Conservation (phyloP, 2,329 filamentous ascomycete species). For the Diaporthe ampelina region DNA sequence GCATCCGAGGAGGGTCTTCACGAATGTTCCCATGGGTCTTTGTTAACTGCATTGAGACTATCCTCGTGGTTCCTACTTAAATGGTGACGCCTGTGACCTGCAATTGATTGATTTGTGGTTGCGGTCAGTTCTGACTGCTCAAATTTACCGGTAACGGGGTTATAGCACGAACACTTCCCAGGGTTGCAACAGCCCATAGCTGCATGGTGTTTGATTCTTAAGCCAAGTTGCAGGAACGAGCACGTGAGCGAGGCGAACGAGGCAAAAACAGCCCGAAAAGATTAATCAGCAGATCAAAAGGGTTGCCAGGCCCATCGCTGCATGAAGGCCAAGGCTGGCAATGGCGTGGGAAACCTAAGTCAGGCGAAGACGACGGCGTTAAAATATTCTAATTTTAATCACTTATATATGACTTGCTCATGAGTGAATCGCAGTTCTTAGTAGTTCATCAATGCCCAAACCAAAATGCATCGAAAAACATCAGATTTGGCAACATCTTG, state of each 20-base stretch:
- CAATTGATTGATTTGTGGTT: not conserved
- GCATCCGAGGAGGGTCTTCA: not conserved
- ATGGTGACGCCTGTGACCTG: not conserved
- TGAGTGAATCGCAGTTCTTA: not conserved
- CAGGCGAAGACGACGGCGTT: not conserved
- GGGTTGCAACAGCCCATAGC: not conserved
- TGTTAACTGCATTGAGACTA: not conserved
- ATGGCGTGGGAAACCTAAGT: not conserved
- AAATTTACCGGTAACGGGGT: no score
- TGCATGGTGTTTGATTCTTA: not conserved
- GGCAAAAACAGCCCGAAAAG: not conserved
- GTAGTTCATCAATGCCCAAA: no score
- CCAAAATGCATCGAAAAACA: not conserved
- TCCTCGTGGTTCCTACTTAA: no score
- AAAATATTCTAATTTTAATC: constrained; percentile 20
- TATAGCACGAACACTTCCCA: no score
- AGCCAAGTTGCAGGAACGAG: not conserved
- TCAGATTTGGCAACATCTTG: not conserved
- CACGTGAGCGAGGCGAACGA: not conserved
- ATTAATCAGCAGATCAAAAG: not conserved
- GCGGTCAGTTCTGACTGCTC: not conserved
- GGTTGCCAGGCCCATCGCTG: not conserved
- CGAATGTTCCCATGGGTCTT: no score
- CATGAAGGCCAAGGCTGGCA: constrained; percentile 25
- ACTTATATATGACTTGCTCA: not conserved